Evolutionary conservation across 2,329 filamentous ascomycete genomes (phyloP), one percentile per base, ranked within the genome.

Genomic region (Aspergillus melleus): DNA sequence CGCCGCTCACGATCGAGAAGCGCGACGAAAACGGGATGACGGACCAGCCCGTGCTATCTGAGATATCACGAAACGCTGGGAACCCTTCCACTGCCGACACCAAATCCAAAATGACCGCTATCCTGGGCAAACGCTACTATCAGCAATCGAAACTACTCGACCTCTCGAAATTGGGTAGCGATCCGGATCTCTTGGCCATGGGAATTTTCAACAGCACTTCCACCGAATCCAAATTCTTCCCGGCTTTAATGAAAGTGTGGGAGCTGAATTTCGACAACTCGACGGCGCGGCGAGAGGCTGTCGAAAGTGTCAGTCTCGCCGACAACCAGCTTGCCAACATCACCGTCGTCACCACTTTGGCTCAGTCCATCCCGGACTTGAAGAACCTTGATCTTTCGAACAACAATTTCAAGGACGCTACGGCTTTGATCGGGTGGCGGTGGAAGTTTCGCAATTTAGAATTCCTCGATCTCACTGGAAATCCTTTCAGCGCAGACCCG

Each of bases 301-400:
- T 99, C 52, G 81, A 89, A 64, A 94, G 91, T 70, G 88, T 98
- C 68, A 91, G 89, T 42, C 84, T 99, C 12, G 88, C 90, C 19
- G 86, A 87, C 73, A 98, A 98, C 76, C 86, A 87, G 61, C 87
- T 98, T 50, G 80, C 86, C 54, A 88, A 90, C 63, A 85, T 96
- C 42, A 74, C 80, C 20, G 84, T 89, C 55, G 89, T 98, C 54
- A 91, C 89, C 54, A 83, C 87, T 1, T 83, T 98, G 1, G 87
- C 91, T 10, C 84, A 86, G 55, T 92, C 90, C 0, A 90, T 98
- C 57, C 92, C 93, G 0, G 89, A 93, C 62, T 81, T 98, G 61
- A 88, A 91, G 72, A 93, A 96, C 66, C 86, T 99, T 12, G 94
- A 97, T 66, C 84, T 98, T 26, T 95, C 91, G 57, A 86, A 88